Evolutionary conservation across 805 yeast species (phyloP), one percentile per base, ranked within the genome.

Genomic region (Candida hungchunana): DNA sequence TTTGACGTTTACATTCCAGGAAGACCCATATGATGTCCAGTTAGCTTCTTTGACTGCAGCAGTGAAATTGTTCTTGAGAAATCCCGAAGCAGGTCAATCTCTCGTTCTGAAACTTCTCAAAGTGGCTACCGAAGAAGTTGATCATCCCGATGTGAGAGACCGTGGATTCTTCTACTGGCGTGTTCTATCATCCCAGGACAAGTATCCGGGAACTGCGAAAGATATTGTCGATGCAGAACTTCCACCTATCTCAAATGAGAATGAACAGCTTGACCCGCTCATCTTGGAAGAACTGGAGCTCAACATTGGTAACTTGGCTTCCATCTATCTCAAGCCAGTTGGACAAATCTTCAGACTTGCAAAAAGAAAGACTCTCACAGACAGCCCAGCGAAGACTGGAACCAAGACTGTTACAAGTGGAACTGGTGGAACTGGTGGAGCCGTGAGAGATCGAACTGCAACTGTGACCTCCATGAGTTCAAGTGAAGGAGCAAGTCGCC

Each of bases 131-230:
- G 93, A 86, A 46, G 82, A 78, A 10, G 64, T 69, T 2, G 79
- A 79, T 43, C 80, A 86, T 48, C 96, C 96, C 0, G 97, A 90
- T 59, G 59, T 88, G 9, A 69, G 97, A 42, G 94, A 86, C 46
- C 63, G 96, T 26, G 96, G 90, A 0, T 81, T 67, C 51, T 77
- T 86, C 61, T 89, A 90, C 61, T 82, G 95, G 93, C 69, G 95
- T 39, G 60, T 89, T 19, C 60, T 89, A 6, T 75, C 93, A 1
- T 42, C 69, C 6, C 66, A 64, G 31, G 66, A 66, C 24, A 62
- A 55, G 6, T 60, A 56, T 26, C 59, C 62, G 6, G 65, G 66
- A 14, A 61, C 66, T 3, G 64, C 77, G 4, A 58, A 62, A 34
- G 68, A 66, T 16, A 69, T 89, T n/a, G 69, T 88, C 10, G 67